Evolutionary conservation across 2,329 filamentous ascomycete species (phyloP).

Genomic region (Cryphonectria radicalis): DNA sequence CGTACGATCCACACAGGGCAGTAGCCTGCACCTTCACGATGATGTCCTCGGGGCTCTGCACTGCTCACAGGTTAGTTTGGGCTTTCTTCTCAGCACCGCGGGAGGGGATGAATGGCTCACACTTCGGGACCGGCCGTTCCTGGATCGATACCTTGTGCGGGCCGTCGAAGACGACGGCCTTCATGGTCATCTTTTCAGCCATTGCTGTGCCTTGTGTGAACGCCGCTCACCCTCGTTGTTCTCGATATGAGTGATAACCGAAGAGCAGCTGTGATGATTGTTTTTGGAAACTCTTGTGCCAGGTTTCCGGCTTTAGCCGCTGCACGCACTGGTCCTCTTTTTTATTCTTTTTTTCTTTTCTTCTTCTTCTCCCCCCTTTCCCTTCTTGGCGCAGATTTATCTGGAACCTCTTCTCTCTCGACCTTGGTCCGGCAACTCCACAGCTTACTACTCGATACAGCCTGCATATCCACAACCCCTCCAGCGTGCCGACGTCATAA

Average conservation of each 20-base stretch:
- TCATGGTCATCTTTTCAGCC: slow-evolving; percentile 69
- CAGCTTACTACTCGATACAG: neutral
- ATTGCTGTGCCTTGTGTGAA: slow-evolving; percentile 30
- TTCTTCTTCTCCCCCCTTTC: too few relatives aligned
- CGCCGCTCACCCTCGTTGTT: neutral
- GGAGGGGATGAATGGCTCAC: slow-evolving; percentile 38
- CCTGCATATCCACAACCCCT: neutral
- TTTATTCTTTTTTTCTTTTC: too few relatives aligned
- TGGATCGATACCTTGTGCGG: slow-evolving; percentile 76
- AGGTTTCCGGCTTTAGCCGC: too few relatives aligned
- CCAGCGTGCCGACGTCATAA: neutral
- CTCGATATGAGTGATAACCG: too few relatives aligned
- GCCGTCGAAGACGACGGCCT: slow-evolving; percentile 85
- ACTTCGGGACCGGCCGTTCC: slow-evolving; percentile 75
- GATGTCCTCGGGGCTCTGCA: slow-evolving; percentile 73
- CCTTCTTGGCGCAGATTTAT: neutral
- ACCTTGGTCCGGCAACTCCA: too few relatives aligned
- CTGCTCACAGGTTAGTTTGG: slow-evolving; percentile 36
- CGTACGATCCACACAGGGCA: slow-evolving; percentile 85
- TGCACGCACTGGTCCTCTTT: too few relatives aligned
- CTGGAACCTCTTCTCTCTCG: neutral
- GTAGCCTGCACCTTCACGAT: slow-evolving; percentile 84
- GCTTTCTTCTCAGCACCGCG: slow-evolving; percentile 28
- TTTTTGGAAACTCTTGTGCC: too few relatives aligned
- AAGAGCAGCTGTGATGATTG: too few relatives aligned